A percentile compares a stretch with the other conserved stretches of the same genome.
These are phyloP conservation scores for Mucor circinelloides DNA, from an alignment of 371 early-diverging fungal genomes.

Conservation along the genomic window DNA sequence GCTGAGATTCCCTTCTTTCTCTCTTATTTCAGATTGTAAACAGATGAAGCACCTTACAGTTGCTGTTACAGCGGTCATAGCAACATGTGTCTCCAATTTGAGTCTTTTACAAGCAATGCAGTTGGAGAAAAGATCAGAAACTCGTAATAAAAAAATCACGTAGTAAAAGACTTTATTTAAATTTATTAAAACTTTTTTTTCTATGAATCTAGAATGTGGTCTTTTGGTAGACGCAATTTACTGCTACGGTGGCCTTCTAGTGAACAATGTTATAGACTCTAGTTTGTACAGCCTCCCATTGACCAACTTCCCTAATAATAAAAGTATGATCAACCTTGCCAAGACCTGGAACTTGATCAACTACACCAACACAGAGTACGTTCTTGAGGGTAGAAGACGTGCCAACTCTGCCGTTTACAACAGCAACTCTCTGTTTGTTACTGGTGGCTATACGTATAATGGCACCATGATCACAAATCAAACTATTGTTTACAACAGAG, in stretches of 20 bases:
- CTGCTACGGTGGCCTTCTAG: background rate
- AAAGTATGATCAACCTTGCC: background rate
- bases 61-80: background rate
- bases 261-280: background rate
- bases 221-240: background rate
- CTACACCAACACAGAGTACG: background rate
- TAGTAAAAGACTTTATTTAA: background rate
- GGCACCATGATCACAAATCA: background rate
- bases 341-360: background rate
- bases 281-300: background rate
- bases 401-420: background rate
- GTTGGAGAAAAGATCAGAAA: background rate
- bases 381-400: background rate
- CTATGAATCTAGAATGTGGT: background rate
- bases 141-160: background rate
- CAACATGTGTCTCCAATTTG: background rate
- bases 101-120: background rate
- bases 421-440: background rate
- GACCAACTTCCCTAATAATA: background rate
- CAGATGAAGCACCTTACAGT: background rate
- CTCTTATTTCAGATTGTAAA: background rate
- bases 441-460: slow-evolving; percentile 2
- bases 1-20: background rate
- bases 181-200: background rate
- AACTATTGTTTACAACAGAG: slow-evolving; percentile 3